Evolutionary conservation across 768 basidiomycete species (phyloP).

Genomic region (Dioszegia aurantiaca): DNA sequence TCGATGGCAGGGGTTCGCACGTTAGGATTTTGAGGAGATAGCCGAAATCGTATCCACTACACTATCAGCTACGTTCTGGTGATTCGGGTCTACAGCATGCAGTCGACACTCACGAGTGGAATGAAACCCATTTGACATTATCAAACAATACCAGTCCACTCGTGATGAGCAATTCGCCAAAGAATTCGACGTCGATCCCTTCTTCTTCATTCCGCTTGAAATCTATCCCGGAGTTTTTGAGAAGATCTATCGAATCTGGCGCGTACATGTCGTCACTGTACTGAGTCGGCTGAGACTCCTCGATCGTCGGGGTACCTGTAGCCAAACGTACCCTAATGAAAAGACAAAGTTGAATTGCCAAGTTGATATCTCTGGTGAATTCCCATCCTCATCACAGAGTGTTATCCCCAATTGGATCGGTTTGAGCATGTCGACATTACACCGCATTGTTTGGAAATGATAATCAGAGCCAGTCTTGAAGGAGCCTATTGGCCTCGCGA

Average conservation of each 20-base stretch:
- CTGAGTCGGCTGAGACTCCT: no score
- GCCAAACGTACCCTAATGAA: conserved; percentile 68
- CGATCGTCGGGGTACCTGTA: no score
- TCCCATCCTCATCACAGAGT: conserved; percentile 87
- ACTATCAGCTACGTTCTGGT: background rate
- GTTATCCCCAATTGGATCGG: conserved; percentile 98
- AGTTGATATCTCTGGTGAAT: conserved; percentile 84
- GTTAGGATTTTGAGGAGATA: conserved; percentile 90
- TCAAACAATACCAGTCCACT: conserved; percentile 84
- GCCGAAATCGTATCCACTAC: conserved; percentile 88
- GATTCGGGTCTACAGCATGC: no score
- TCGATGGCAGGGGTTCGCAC: conserved; percentile 74
- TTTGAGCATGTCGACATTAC: conserved; percentile 96
- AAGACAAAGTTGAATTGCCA: conserved; percentile 99
- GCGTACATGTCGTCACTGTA: conserved; percentile 94
- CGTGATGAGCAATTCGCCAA: conserved; percentile 95
- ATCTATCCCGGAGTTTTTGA: conserved; percentile 93
- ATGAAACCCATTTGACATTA: conserved; percentile 94
- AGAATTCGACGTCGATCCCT: conserved; percentile 88
- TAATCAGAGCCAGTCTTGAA: conserved; percentile 98
- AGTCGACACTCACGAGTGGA: conserved; percentile 95
- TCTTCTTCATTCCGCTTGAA: conserved; percentile 88
- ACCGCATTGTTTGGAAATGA: conserved; percentile 99
- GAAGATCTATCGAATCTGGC: conserved; percentile 91
- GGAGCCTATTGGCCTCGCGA: conserved; percentile 90